Conservation (phyloP, 2,329 filamentous ascomycete species). For the Penicillium sp. region DNA sequence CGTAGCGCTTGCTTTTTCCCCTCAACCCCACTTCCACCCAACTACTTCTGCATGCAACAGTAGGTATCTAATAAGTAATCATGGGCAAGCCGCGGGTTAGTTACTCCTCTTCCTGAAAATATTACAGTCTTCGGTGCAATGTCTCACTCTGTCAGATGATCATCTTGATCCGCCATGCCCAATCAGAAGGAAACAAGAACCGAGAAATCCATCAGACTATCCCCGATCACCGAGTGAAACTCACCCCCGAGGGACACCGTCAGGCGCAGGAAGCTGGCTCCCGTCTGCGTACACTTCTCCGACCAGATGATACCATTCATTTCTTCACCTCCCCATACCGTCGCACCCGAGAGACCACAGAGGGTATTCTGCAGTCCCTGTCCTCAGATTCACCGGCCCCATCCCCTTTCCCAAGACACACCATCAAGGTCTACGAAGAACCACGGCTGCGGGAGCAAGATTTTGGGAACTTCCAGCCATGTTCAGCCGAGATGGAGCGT, state of each 20-base stretch:
- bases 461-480: slow-evolving; percentile 98
- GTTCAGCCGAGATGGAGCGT: slow-evolving; percentile 87
- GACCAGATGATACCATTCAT: slow-evolving; percentile 83
- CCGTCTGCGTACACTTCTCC: slow-evolving; percentile 69
- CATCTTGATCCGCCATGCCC: slow-evolving; percentile 82
- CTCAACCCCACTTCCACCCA: too few species aligned
- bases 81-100: slow-evolving; percentile 54
- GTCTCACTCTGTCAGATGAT: slow-evolving; percentile 56
- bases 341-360: slow-evolving; percentile 87
- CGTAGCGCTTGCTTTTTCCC: too few species aligned
- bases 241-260: slow-evolving; percentile 69
- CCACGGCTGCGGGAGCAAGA: slow-evolving; percentile 93
- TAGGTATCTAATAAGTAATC: too few species aligned
- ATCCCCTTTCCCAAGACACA: slow-evolving; percentile 71
- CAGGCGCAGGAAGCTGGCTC: slow-evolving; percentile 69
- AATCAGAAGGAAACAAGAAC: slow-evolving; percentile 97
- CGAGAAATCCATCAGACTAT: slow-evolving; percentile 94
- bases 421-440: slow-evolving; percentile 95
- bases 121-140: too few species aligned
- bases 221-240: slow-evolving; percentile 88
- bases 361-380: slow-evolving; percentile 79
- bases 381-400: slow-evolving; percentile 72
- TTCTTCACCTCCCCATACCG: slow-evolving; percentile 98
- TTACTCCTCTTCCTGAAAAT: too few species aligned
- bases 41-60: too few species aligned